These are phyloP conservation scores for Pichia sp. DNA, from an alignment of 1,139 yeast genomes.

Conservation along the genomic window DNA sequence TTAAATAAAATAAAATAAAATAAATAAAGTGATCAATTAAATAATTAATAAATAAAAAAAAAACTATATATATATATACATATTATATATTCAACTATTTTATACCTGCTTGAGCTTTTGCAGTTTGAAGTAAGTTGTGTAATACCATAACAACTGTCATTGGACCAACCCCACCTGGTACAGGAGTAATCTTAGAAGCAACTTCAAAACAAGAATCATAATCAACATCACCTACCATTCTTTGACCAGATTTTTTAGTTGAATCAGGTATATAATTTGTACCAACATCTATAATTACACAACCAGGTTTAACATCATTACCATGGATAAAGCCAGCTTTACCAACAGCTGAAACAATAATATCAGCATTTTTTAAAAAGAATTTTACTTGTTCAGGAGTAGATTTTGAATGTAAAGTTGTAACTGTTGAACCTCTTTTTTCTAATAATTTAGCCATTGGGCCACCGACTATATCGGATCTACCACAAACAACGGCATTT, in stretches of 20 bases:
- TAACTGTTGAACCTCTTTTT: constrained; percentile 70
- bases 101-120: constrained; percentile 38
- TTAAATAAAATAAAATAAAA: too few species aligned
- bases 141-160: constrained; percentile 85
- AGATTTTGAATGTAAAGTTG: constrained; percentile 72
- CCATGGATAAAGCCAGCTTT: constrained; percentile 63
- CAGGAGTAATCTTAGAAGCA: constrained; percentile 68
- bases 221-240: constrained; percentile 74
- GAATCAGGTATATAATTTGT: constrained; percentile 66
- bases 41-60: background rate
- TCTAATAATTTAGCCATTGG: constrained; percentile 71
- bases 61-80: background rate
- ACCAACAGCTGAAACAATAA: constrained; percentile 75
- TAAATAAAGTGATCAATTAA: background rate
- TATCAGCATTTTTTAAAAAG: constrained; percentile 58
- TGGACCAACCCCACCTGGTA: constrained; percentile 88
- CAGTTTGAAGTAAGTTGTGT: constrained; percentile 54
- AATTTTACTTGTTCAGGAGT: constrained; percentile 45
- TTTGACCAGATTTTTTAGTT: constrained; percentile 56
- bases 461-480: constrained; percentile 80
- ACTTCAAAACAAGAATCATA: constrained; percentile 46
- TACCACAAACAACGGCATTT: constrained; percentile 71
- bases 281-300: constrained; percentile 73
- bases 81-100: background rate
- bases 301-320: constrained; percentile 65